phyloP scores from a whole-genome alignment of 352 stramenopile species.

The Phytophthora citricola region DNA sequence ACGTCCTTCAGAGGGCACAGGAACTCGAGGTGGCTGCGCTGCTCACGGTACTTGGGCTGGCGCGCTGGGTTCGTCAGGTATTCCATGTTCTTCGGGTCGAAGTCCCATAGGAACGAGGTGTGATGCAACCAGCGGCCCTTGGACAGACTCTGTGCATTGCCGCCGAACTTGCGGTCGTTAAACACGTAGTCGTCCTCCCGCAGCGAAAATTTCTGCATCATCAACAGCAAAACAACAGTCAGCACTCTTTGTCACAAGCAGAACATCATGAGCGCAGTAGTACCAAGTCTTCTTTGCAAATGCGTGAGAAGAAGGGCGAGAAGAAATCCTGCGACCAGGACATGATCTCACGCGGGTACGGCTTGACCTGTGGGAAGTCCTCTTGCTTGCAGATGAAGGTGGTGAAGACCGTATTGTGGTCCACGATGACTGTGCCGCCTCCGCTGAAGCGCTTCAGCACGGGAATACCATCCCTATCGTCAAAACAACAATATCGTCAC shows the following conservation, averaged over 20 bases:
- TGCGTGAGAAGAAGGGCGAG: conserved; percentile 73
- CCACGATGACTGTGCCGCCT: conserved; percentile 97
- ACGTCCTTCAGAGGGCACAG: conserved; percentile 90
- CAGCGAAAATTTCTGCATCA: conserved; percentile 83
- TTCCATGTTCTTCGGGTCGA: conserved; percentile 93
- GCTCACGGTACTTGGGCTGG: conserved; percentile 93
- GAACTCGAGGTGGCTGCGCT: conserved; percentile 95
- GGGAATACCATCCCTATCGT: conserved; percentile 71
- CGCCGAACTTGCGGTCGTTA: conserved; percentile 94
- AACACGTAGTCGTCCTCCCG: conserved; percentile 98
- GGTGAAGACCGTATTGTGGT: conserved; percentile 93
- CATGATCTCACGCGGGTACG: conserved; percentile 94
- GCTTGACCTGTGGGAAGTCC: conserved; percentile 73
- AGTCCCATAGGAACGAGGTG: conserved; percentile 98
- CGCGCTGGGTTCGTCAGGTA: conserved; percentile 95
- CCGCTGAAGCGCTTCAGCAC: conserved; percentile 96
- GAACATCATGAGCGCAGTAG: background rate
- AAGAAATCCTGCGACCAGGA: conserved; percentile 89
- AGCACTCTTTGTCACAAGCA: conserved; percentile 13
- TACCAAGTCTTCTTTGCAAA: conserved; percentile 46
- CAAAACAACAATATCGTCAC: background rate
- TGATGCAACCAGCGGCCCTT: conserved; percentile 97
- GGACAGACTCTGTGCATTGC: conserved; percentile 97
- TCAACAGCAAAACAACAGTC: background rate
- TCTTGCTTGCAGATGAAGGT: conserved; percentile 92